Conservation (phyloP, 2,329 filamentous ascomycete species). For the Thelonectria olida region DNA sequence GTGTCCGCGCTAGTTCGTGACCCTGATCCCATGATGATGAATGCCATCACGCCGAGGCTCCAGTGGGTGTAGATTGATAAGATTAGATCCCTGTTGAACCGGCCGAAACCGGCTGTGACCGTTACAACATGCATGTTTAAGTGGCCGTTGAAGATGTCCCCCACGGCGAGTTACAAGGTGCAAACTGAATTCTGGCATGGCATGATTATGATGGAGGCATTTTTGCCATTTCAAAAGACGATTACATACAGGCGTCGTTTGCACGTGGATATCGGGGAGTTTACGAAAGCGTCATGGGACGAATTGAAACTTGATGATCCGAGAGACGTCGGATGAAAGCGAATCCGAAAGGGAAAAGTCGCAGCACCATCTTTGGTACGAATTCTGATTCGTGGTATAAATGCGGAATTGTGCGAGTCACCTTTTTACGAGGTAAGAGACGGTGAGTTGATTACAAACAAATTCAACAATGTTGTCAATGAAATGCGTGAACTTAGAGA, state of each 20-base stretch:
- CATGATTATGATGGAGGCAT: slow-evolving; percentile 12
- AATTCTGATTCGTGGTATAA: background rate
- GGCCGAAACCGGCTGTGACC: slow-evolving; percentile 29
- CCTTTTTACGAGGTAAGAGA: background rate
- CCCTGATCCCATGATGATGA: slow-evolving; percentile 43
- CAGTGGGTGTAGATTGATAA: slow-evolving; percentile 53
- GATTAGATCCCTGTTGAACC: slow-evolving; percentile 45
- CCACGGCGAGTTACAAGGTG: background rate
- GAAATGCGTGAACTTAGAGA: background rate
- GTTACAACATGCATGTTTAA: background rate
- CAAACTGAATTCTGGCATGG: background rate
- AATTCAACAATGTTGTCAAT: background rate
- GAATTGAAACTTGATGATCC: background rate
- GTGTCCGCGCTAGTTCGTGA: slow-evolving; percentile 36
- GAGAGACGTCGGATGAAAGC: background rate
- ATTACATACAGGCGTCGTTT: background rate
- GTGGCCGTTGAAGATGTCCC: background rate
- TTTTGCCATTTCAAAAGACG: background rate
- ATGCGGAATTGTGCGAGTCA: background rate
- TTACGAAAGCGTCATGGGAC: slow-evolving; percentile 4
- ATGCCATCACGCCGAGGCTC: slow-evolving; percentile 23
- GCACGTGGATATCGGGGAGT: slow-evolving; percentile 9
- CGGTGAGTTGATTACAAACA: background rate
- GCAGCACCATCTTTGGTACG: background rate
- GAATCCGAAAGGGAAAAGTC: background rate